Base-by-base conservation (phyloP, 768 basidiomycete species). In the Tricholoma saponaceum region DNA sequence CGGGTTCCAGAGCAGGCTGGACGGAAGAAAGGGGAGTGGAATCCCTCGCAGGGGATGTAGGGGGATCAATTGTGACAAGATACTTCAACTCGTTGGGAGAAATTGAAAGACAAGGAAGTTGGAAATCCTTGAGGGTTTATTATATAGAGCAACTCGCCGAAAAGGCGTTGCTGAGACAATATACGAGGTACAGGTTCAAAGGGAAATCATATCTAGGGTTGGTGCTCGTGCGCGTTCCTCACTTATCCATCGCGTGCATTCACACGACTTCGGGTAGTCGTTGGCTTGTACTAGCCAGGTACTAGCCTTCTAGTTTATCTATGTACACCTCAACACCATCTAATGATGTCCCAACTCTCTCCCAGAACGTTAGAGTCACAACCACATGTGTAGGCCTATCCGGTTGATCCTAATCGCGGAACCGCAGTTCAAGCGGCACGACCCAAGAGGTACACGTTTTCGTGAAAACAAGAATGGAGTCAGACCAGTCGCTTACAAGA, bases 11-110 rank as follows among this genome's bases (percentile, higher is more conserved):
- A 69, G 79, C 76, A 75, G 78, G 68, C 65, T 73, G 63, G 59
- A 69, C 67, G 65, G 72, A 73, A 67, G 77, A 73, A 67, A 76
- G 70, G 70, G 73, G 73, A 73, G 70, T 72, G 66, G 70, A 70
- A 75, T 83, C 83, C 86, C 82, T 79, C 71, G 80, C 69, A 73
- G 77, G 71, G 76, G 72, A 74, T 73, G 80, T 81, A 76, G 77
- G 70, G 76, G 86, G 77, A 85, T 86, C 85, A 87, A 89, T 89
- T 78, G 79, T 80, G 72, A 67, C 72, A 63, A 70, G 56, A 58
- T 59, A 52, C 56, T 55, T 47, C 46, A 35, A 60, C 55, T 32
- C 54, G 49, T 35, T 56, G 58, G 51, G 57, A 49, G 43, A 57
- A 52, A 50, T 54, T 56, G 51, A 50, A 58, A 35, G 59, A 43